Evolutionary conservation across 495 filamentous ascomycete species (phyloP).

Genomic region (Lasiosphaeria ovina): DNA sequence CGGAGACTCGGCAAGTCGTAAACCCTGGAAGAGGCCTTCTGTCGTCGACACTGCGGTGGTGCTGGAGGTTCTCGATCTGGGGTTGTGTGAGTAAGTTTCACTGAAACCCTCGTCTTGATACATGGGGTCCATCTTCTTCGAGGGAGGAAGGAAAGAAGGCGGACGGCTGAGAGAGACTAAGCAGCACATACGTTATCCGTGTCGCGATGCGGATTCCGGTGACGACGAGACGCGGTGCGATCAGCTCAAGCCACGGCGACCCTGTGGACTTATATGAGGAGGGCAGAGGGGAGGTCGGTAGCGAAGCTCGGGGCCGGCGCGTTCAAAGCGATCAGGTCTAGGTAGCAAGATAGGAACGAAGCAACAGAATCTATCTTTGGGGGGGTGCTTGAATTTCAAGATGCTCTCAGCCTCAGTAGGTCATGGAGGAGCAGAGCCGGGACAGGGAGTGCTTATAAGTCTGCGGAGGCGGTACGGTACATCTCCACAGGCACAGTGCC

Average conservation of each 20-base stretch:
- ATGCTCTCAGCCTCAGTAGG: conserved; percentile 33
- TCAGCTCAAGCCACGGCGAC: conserved; percentile 7
- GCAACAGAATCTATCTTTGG: conserved; percentile 34
- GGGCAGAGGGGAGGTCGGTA: conserved; percentile 10
- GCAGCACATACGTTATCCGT: conserved; percentile 32
- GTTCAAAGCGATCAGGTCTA: conserved; percentile 14
- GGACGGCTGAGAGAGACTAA: conserved; percentile 15
- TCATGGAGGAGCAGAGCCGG: conserved; percentile 24
- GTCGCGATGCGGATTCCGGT: conserved; percentile 5
- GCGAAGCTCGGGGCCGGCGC: conserved; percentile 9
- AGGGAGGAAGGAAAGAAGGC: conserved; percentile 9
- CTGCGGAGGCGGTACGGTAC: conserved; percentile 26
- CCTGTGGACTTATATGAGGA: conserved; percentile 29
- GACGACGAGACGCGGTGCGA: conserved; percentile 4
- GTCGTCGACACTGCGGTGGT: conserved; percentile 32
- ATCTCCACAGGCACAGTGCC: conserved; percentile 31
- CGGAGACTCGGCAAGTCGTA: conserved; percentile 31
- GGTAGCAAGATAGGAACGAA: conserved; percentile 28
- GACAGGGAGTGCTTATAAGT: conserved; percentile 34
- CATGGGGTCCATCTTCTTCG: conserved; percentile 33
- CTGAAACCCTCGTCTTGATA: conserved; percentile 31
- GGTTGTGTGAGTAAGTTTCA: conserved; percentile 45
- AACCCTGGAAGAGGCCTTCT: conserved; percentile 34
- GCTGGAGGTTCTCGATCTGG: conserved; percentile 41
- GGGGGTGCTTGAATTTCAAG: conserved; percentile 18